These are phyloP conservation scores for Calocybe indica DNA, from an alignment of 768 basidiomycete species.

Conservation along the genomic window DNA sequence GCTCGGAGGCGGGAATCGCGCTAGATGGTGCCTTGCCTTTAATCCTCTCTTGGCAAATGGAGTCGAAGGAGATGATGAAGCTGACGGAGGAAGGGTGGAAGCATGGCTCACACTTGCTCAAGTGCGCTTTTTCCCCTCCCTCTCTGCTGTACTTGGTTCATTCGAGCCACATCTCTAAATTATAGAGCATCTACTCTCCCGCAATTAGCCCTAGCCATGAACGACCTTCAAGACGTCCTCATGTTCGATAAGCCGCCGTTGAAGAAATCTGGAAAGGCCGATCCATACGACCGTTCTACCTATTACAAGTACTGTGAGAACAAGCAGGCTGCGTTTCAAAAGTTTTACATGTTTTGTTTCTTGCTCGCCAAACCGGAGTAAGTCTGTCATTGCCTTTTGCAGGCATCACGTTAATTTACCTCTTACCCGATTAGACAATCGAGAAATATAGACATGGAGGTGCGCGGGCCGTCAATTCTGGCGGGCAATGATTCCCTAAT, in stretches of 20 bases:
- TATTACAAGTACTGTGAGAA: slow-evolving; percentile 48
- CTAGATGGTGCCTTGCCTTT: slow-evolving; percentile 71
- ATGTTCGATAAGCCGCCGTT: slow-evolving; percentile 40
- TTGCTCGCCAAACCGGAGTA: slow-evolving; percentile 65
- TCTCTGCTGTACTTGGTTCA: neutral
- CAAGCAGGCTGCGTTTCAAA: slow-evolving; percentile 46
- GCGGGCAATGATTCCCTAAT: neutral
- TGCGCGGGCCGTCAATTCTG: slow-evolving; percentile 21
- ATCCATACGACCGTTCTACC: slow-evolving; percentile 48
- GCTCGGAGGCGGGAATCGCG: slow-evolving; percentile 61
- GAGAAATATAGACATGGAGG: slow-evolving; percentile 80
- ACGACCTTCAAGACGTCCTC: slow-evolving; percentile 62
- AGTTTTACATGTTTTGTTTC: slow-evolving; percentile 71
- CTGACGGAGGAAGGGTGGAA: slow-evolving; percentile 67
- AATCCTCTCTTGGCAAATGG: slow-evolving; percentile 71
- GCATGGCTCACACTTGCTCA: slow-evolving; percentile 38
- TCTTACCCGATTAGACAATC: slow-evolving; percentile 40
- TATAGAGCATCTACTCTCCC: slow-evolving; percentile 38
- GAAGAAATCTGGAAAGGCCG: slow-evolving; percentile 32
- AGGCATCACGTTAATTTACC: neutral
- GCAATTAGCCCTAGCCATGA: slow-evolving; percentile 41
- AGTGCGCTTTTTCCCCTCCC: slow-evolving; percentile 20
- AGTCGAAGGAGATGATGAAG: slow-evolving; percentile 68
- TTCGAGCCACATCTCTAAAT: slow-evolving; percentile 1
- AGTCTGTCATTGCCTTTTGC: slow-evolving; percentile 20